Percentiles rank a stretch among this genome's conserved stretches.
Evolutionary conservation across 163 green algal species (phyloP).

Genomic region (Coccomyxa subellipsoidea): DNA sequence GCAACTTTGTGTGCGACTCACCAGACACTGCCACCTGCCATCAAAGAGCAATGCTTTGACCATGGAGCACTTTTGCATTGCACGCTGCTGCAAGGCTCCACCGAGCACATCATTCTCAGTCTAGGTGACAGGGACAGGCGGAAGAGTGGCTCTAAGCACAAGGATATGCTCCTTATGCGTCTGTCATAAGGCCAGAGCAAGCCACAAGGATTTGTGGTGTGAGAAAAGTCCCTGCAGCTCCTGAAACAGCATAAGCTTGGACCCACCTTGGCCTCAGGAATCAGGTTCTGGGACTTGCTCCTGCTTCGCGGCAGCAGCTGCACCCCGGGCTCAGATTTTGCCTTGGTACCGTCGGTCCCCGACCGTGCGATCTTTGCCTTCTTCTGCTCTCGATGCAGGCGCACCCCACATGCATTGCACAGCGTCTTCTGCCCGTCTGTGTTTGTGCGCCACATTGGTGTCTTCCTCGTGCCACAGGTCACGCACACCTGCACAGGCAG

Average conservation of each 20-base stretch:
- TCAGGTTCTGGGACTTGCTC: not conserved
- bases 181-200: no score
- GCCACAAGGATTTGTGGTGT: no score
- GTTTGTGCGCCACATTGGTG: slow-evolving; percentile 35
- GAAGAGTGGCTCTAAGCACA: no score
- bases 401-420: slow-evolving; percentile 34
- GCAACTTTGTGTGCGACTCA: not conserved
- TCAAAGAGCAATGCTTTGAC: no score
- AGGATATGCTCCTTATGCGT: no score
- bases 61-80: no score
- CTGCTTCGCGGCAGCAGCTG: not conserved
- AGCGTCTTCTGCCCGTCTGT: slow-evolving; percentile 32
- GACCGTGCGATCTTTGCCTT: not conserved
- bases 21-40: not conserved
- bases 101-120: not conserved
- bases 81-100: no score
- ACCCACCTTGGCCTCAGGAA: not conserved
- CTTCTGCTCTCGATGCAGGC: slow-evolving; percentile 1
- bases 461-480: slow-evolving; percentile 12
- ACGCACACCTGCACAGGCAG: slow-evolving; percentile 3
- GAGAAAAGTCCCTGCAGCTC: no score
- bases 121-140: no score
- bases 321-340: not conserved
- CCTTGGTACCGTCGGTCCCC: not conserved
- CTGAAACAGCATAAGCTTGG: not conserved